Conservation (phyloP, 306 rosid species). For the Fagus sylvatica region DNA sequence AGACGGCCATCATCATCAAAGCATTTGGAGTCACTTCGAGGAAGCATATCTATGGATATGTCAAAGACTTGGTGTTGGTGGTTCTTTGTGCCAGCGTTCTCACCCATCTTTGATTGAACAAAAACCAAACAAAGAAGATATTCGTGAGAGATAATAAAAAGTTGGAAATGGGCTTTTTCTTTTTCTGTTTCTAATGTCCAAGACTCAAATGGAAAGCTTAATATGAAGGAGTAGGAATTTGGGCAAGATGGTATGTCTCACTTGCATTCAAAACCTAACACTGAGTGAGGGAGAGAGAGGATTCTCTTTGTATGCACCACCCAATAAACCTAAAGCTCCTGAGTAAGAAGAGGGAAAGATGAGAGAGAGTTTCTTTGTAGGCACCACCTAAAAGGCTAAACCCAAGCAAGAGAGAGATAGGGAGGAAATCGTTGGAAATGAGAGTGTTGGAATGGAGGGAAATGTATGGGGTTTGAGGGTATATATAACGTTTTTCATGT, state of each 20-base stretch:
- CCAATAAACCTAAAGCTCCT: background rate
- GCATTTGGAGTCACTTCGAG: slow-evolving; percentile 28
- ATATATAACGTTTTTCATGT: slow-evolving; percentile 24
- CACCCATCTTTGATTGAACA: slow-evolving; percentile 33
- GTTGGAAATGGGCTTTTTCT: background rate
- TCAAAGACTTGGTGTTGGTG: slow-evolving; percentile 29
- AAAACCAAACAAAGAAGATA: slow-evolving; percentile 8
- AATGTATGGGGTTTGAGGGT: background rate
- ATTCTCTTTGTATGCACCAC: background rate
- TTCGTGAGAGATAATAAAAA: background rate
- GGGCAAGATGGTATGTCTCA: slow-evolving; percentile 1
- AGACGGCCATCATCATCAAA: slow-evolving; percentile 57
- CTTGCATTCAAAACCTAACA: slow-evolving; percentile 1
- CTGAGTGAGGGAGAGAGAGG: background rate
- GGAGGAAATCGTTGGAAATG: background rate
- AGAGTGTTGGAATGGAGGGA: slow-evolving; percentile 5
- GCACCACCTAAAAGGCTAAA: slow-evolving; percentile 1
- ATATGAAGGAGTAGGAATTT: background rate
- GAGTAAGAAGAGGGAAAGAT: background rate
- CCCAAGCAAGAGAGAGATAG: background rate
- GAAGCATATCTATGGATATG: slow-evolving; percentile 23
- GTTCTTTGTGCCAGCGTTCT: slow-evolving; percentile 27
- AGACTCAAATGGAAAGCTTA: background rate
- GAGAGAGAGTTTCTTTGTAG: background rate
- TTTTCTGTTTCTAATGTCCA: background rate